Evolutionary conservation across 371 early-diverging fungal genomes (phyloP).

Genomic region (Globomyces sp.): DNA sequence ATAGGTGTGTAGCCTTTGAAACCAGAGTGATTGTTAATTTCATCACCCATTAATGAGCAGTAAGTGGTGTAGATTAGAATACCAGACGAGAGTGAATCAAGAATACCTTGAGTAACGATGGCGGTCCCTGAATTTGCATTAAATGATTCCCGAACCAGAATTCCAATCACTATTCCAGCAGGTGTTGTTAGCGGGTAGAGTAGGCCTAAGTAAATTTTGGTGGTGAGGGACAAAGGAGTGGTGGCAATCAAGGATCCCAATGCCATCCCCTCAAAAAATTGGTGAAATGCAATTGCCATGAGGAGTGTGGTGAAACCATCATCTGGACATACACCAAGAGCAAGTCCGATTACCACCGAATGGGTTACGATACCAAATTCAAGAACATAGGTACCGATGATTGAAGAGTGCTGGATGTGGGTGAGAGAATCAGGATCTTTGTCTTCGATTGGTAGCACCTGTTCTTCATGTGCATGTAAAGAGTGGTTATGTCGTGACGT

Average conservation of each 20-base stretch:
- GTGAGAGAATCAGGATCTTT: neutral
- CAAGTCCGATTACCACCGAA: slow-evolving; percentile 82
- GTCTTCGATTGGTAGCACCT: neutral
- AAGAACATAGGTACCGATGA: slow-evolving; percentile 62
- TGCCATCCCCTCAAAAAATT: slow-evolving; percentile 88
- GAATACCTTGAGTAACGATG: slow-evolving; percentile 67
- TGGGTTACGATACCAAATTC: slow-evolving; percentile 85
- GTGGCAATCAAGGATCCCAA: slow-evolving; percentile 65
- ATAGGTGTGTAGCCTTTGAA: neutral
- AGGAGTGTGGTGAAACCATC: slow-evolving; percentile 67
- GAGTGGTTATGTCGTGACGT: slow-evolving; percentile 8
- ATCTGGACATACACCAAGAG: slow-evolving; percentile 68
- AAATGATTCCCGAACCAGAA: slow-evolving; percentile 62
- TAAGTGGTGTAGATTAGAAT: slow-evolving; percentile 70
- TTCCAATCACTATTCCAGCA: slow-evolving; percentile 72
- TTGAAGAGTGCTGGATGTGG: neutral
- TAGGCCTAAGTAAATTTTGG: slow-evolving; percentile 45
- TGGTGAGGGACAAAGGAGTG: neutral
- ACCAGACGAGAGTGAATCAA: slow-evolving; percentile 75
- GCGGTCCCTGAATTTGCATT: slow-evolving; percentile 53
- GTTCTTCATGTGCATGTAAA: neutral
- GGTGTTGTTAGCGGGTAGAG: slow-evolving; percentile 70
- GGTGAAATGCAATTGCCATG: slow-evolving; percentile 85
- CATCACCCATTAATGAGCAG: neutral
- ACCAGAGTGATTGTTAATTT: slow-evolving; percentile 10